Evolutionary conservation across 495 filamentous ascomycete genomes (phyloP), one percentile per base, ranked within the genome.

Genomic region (Glonium stellatum): DNA sequence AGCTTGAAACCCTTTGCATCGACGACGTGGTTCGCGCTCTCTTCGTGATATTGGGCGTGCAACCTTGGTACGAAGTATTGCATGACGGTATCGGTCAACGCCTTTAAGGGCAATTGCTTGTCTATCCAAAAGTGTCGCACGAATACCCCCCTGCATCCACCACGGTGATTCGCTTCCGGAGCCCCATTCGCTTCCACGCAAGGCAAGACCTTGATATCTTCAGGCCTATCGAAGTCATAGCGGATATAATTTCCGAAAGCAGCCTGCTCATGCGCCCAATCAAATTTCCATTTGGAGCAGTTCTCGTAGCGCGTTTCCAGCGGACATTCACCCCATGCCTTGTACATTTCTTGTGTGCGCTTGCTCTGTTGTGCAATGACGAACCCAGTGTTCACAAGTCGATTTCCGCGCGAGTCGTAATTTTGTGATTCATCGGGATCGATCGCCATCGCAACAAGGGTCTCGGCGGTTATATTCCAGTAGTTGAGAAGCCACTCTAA

Each of bases 401-500:
- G 61, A 15, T 71, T 65, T 22, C 70, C 70, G 41, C 61, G 59
- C 35, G 51, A 59, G 59, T 75, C 72, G 44, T 66, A 63, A 59
- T 71, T 75, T 31, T 64, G 62, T 34, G 61, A 54, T 41, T 64
- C 61, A 46, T 64, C 62, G 4, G 65, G 65, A 54, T 68, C 65
- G 54, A 68, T 62, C 46, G 79, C 72, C 71, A 80, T 71, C 55
- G 78, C 75, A 46, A 78, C 67, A 12, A 78, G 68, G 21, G 71
- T 77, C 9, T 74, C 63, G 9, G 64, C 42, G 37, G 67, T 70
- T 55, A 80, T 74, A 50, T 74, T 67, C 79, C 78, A 82, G 69
- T 78, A 77, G 69, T 80, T 80, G 18, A 82, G 65, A 27, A 82
- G 71, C 78, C 79, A 82, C 63, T 82, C 79, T 31, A 80, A 60